phyloP scores from a whole-genome alignment of 768 basidiomycete species.

The Hericium rajendrae region DNA sequence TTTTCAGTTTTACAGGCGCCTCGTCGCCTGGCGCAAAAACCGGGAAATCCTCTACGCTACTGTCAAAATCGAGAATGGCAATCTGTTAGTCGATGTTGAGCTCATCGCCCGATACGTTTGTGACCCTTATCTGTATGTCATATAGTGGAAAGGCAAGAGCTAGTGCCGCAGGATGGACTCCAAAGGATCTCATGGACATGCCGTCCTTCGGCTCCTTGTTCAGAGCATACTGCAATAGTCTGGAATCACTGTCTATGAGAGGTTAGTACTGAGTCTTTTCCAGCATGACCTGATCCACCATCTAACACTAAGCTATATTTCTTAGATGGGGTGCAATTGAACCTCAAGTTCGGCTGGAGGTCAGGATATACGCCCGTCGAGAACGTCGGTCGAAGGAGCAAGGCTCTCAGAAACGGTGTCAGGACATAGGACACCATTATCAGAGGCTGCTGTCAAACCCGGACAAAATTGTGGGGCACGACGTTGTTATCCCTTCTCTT shows the following conservation, averaged over 20 bases:
- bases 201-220: background rate
- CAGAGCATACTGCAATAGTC: background rate
- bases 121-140: background rate
- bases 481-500: constrained; percentile 33
- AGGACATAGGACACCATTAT: constrained; percentile 34
- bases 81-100: background rate
- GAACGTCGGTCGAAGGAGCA: constrained; percentile 21
- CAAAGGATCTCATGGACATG: background rate
- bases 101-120: background rate
- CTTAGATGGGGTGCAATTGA: too few relatives aligned
- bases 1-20: background rate
- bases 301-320: too few relatives aligned
- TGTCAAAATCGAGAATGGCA: background rate
- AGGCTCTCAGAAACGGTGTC: constrained; percentile 19
- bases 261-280: constrained; percentile 1
- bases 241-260: constrained; percentile 22
- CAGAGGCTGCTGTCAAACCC: constrained; percentile 32
- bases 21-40: background rate
- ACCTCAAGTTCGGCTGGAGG: constrained; percentile 11
- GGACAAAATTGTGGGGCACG: background rate
- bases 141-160: background rate
- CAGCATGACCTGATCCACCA: too few relatives aligned
- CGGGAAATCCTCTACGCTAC: background rate
- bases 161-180: background rate
- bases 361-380: constrained; percentile 18